These are phyloP conservation scores for Termitomyces sp. DNA, from an alignment of 768 basidiomycete species.

Conservation along the genomic window DNA sequence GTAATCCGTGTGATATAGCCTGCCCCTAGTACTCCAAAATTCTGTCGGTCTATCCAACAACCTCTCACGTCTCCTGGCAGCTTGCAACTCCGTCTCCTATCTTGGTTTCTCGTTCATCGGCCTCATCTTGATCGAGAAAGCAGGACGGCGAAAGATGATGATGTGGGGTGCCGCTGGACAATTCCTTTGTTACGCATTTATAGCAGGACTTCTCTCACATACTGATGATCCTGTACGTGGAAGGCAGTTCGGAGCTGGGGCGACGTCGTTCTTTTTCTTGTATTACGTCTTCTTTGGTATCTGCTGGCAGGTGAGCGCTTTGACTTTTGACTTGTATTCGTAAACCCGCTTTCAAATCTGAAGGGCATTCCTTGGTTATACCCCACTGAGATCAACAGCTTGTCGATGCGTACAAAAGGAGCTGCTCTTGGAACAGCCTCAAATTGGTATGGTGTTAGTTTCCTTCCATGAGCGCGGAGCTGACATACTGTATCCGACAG, in stretches of 20 bases:
- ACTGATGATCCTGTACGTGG: slow-evolving; percentile 26
- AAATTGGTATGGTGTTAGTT: slow-evolving; percentile 32
- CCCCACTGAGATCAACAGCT: slow-evolving; percentile 46
- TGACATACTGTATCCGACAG: slow-evolving; percentile 14
- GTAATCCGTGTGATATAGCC: not conserved
- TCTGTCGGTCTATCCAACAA: slow-evolving; percentile 48
- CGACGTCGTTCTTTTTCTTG: slow-evolving; percentile 44
- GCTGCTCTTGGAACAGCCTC: slow-evolving; percentile 44
- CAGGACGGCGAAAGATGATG: slow-evolving; percentile 45
- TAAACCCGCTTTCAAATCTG: not conserved
- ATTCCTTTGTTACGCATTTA: slow-evolving; percentile 41
- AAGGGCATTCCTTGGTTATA: slow-evolving; percentile 48
- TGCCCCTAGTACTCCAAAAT: slow-evolving; percentile 45
- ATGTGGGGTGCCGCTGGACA: slow-evolving; percentile 51
- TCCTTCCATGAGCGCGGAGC: not conserved
- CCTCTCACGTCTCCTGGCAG: slow-evolving; percentile 41
- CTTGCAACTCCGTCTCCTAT: slow-evolving; percentile 48
- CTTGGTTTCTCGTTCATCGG: slow-evolving; percentile 43
- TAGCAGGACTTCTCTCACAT: slow-evolving; percentile 36
- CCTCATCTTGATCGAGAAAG: slow-evolving; percentile 40
- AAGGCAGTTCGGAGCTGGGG: slow-evolving; percentile 33
- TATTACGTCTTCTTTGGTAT: slow-evolving; percentile 50
- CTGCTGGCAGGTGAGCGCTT: slow-evolving; percentile 41
- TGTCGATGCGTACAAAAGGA: slow-evolving; percentile 46
- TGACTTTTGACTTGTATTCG: not conserved